These are phyloP conservation scores for Pistacia vera DNA, from an alignment of 345 rosid genomes.

Conservation along the genomic window DNA sequence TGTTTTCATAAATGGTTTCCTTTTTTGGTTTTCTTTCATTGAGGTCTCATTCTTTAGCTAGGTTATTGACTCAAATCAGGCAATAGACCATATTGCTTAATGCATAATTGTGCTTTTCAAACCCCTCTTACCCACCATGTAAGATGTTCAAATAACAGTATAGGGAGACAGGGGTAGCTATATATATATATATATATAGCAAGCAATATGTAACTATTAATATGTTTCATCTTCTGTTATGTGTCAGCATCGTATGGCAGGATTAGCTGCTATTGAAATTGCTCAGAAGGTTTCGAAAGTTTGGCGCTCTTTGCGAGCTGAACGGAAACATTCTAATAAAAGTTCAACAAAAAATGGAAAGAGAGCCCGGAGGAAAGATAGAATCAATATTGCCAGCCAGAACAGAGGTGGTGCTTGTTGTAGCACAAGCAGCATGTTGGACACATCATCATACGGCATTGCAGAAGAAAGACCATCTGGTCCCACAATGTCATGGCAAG, in stretches of 20 bases:
- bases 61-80: background rate
- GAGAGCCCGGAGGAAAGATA: conserved; percentile 66
- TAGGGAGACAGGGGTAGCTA: background rate
- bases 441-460: conserved; percentile 62
- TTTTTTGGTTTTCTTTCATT: no score
- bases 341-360: conserved; percentile 61
- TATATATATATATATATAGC: no score
- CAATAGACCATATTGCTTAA: background rate
- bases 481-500: conserved; percentile 75
- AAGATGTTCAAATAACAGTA: no score
- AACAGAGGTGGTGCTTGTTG: conserved; percentile 97
- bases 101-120: background rate
- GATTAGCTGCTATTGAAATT: conserved; percentile 87
- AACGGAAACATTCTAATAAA: conserved; percentile 70
- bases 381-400: conserved; percentile 72
- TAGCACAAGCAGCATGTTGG: conserved; percentile 80
- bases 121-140: no score
- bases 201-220: conserved; percentile 13
- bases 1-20: no score
- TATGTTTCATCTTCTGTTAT: conserved; percentile 31
- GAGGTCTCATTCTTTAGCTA: no score
- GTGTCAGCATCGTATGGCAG: conserved; percentile 96
- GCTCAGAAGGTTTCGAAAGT: conserved; percentile 91
- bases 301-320: conserved; percentile 83
- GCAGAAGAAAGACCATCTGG: conserved; percentile 67